These are phyloP conservation scores for Calonectria hawksworthii DNA, from an alignment of 2,329 filamentous ascomycete species.

Conservation along the genomic window DNA sequence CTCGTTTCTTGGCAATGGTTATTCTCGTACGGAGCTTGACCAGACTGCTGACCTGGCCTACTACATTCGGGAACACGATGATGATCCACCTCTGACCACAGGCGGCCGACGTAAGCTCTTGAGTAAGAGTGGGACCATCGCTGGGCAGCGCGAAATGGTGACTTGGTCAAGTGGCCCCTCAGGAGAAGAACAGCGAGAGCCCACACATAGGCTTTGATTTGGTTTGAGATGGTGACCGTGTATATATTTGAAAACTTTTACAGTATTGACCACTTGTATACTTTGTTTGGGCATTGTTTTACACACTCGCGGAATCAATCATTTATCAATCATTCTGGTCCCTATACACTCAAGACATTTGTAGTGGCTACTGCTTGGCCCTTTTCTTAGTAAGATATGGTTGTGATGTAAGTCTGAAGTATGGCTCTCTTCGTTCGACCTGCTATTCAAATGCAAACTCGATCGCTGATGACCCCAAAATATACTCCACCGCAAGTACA, in stretches of 20 bases:
- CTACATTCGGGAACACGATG: conserved; percentile 54
- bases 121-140: conserved; percentile 28
- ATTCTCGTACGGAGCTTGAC: conserved; percentile 57
- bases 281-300: background rate
- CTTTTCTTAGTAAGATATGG: background rate
- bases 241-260: background rate
- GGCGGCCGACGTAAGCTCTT: conserved; percentile 30
- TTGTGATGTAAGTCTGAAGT: background rate
- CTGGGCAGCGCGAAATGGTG: conserved; percentile 19
- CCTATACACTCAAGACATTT: background rate
- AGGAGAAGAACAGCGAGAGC: background rate
- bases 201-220: background rate
- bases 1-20: conserved; percentile 58
- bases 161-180: conserved; percentile 22
- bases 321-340: background rate
- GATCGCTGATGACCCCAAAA: background rate
- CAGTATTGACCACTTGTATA: background rate
- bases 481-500: background rate
- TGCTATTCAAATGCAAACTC: background rate
- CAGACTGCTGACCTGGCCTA: conserved; percentile 55
- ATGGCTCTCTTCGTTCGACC: background rate
- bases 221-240: background rate
- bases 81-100: conserved; percentile 46
- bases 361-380: background rate
- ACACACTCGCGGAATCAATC: too few relatives aligned